Conservation (phyloP, 2,329 filamentous ascomycete species). For the Scleromitrula shiraiana region DNA sequence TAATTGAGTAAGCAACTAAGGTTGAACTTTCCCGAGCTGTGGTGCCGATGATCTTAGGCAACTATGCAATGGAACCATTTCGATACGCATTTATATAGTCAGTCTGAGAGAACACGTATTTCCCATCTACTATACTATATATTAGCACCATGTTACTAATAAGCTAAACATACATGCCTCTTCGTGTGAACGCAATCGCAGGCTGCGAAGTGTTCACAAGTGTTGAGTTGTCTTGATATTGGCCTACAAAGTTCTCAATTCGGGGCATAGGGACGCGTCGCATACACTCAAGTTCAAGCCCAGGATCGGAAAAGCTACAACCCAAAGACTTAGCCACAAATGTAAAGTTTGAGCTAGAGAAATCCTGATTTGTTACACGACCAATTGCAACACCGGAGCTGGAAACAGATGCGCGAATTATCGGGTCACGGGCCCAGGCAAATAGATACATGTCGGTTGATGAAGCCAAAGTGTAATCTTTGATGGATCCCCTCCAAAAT, state of each 20-base stretch:
- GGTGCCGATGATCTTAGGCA: constrained; percentile 12
- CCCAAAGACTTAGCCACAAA: constrained; percentile 6
- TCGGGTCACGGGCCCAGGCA: constrained; percentile 21
- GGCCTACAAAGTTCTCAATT: constrained; percentile 7
- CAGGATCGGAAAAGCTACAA: constrained; percentile 6
- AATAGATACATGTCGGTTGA: constrained; percentile 32
- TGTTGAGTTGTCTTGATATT: constrained; percentile 9
- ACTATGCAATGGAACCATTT: constrained; percentile 2
- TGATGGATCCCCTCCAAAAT: constrained; percentile 48
- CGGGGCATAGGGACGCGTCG: constrained; percentile 5
- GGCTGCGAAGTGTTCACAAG: constrained; percentile 8
- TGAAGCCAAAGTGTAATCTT: constrained; percentile 48
- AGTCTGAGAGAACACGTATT: constrained; percentile 5
- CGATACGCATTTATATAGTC: constrained; percentile 7
- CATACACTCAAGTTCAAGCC: constrained; percentile 5
- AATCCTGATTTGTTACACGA: constrained; percentile 1
- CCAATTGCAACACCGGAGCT: constrained; percentile 17
- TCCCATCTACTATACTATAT: constrained; percentile 4
- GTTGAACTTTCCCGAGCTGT: constrained; percentile 9
- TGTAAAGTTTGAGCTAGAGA: constrained; percentile 4
- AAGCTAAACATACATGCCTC: background rate
- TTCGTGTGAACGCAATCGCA: background rate
- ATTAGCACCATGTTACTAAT: background rate
- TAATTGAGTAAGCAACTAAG: constrained; percentile 6
- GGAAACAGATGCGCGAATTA: constrained; percentile 14